Evolutionary conservation across 331 rosid species (phyloP), one percentile per base, ranked within the genome.

Genomic region (Quercus phellos): DNA sequence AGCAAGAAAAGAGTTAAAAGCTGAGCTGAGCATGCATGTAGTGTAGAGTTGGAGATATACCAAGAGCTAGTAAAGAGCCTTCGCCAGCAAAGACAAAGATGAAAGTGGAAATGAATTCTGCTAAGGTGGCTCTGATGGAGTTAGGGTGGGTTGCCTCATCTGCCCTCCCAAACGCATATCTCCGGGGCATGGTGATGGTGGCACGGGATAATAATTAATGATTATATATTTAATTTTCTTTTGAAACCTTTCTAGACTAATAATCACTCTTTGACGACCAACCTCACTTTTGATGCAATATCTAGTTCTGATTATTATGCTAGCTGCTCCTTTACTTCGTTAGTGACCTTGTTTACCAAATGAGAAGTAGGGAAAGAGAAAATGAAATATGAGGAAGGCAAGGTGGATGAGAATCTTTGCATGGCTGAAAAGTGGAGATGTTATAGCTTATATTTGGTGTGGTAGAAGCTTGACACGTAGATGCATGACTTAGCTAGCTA

Each of bases 121-220:
- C 97, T 58, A 94, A 70, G 68, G 97, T 35, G 13, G 97, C 99
- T 81, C 99, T 87, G 73, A 94, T 79, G 85, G 99, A 89, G 77
- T 94, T 97, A 0, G 99, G 99, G 75, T 92, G 94, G 8, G 91
- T 92, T 60, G 95, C 99, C 78, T 94, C 99, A 59, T 94, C 98
- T 9, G 84, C 89, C 84, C 99, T 85, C 78, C 96, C 96, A 22
- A 94, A 79, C n/a, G 82, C 88, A 78, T 94, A 94, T 74, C 90
- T 88, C 30, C 99, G 88, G 14, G 87, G 75, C 64, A 93, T 82
- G 96, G 95, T 82, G 96, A 90, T 92, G 51, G 38, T 80, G 21
- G n/a, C 76, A 60, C 58, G 10, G 13, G 10, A 26, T n/a, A 43
- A 0, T 2, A 51, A 27, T 0, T 5, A 51, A 3, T 76, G 22